Evolutionary conservation across 2,329 filamentous ascomycete genomes (phyloP).

Genomic region (Cytospora mali): DNA sequence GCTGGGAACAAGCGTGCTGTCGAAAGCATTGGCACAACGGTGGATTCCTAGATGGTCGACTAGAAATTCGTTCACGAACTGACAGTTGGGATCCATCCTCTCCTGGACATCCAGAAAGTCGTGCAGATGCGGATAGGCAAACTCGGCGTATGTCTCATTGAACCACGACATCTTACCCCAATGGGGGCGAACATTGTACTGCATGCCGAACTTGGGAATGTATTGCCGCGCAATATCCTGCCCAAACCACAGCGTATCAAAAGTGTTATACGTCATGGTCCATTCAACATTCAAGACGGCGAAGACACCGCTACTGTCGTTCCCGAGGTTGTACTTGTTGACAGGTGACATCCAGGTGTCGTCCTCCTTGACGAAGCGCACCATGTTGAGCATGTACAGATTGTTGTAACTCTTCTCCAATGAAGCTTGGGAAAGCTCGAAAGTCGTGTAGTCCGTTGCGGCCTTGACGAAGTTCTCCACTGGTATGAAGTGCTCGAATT

Average conservation of each 20-base stretch:
- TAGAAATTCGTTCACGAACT: constrained; percentile 6
- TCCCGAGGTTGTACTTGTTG: constrained; percentile 6
- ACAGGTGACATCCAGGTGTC: constrained; percentile 7
- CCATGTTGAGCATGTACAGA: constrained; percentile 2
- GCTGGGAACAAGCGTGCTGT: background rate
- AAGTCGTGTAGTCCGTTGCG: constrained; percentile 2
- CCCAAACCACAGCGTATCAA: background rate
- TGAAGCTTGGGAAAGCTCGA: background rate
- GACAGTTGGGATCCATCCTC: constrained; percentile 1
- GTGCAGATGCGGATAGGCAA: constrained; percentile 1
- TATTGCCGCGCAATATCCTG: constrained; percentile 1
- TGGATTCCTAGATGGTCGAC: background rate
- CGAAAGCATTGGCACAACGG: background rate
- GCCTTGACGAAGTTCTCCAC: constrained; percentile 5
- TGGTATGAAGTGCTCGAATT: constrained; percentile 1
- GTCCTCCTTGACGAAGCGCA: constrained; percentile 7
- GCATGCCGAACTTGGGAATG: constrained; percentile 1
- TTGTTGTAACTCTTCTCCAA: background rate
- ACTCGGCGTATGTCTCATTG: constrained; percentile 3
- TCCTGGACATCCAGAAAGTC: constrained; percentile 8
- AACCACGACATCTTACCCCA: constrained; percentile 8
- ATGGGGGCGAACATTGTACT: constrained; percentile 1
- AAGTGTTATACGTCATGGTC: constrained; percentile 2
- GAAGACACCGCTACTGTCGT: constrained; percentile 4
- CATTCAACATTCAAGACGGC: constrained; percentile 5